Conservation (phyloP, 768 basidiomycete species). For the Myochromella boudieri region DNA sequence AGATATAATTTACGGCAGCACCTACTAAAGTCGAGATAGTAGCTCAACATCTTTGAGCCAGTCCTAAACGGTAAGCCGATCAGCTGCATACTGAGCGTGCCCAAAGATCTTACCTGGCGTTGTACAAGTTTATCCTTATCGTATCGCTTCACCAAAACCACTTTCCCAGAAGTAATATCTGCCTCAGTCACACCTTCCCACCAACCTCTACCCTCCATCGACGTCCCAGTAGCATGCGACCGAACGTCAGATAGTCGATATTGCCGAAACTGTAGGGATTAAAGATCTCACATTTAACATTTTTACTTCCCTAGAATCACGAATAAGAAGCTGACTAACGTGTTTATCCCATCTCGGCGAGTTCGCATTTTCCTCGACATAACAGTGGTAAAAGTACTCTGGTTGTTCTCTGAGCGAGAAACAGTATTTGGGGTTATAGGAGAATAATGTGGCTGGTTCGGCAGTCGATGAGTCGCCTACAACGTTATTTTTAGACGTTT, state of each 20-base stretch:
- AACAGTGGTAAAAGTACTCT: constrained; percentile 6
- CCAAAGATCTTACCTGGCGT: constrained; percentile 2
- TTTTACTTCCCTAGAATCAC: too few species aligned
- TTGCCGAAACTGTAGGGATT: constrained; percentile 6
- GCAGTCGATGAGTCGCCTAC: too few species aligned
- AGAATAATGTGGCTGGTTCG: too few species aligned
- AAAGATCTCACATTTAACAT: too few species aligned
- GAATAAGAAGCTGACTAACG: constrained; percentile 3
- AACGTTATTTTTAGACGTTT: too few species aligned
- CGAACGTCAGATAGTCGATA: constrained; percentile 9
- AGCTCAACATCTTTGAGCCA: constrained; percentile 7
- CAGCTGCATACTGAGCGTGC: background rate
- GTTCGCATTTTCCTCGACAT: constrained; percentile 2
- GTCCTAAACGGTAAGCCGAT: background rate
- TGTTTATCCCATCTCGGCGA: constrained; percentile 1
- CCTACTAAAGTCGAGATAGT: constrained; percentile 12
- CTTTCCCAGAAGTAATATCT: background rate
- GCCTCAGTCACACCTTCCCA: constrained; percentile 8
- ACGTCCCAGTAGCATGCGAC: background rate
- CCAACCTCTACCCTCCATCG: constrained; percentile 2
- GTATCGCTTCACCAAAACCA: constrained; percentile 12
- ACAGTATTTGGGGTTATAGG: constrained; percentile 7
- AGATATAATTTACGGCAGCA: background rate
- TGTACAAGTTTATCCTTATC: background rate
- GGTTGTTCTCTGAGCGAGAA: constrained; percentile 8